A percentile compares a stretch with the other conserved stretches of the same genome.
Evolutionary conservation across 2,329 filamentous ascomycete genomes (phyloP).

Genomic region (Scleromitrula shiraiana): DNA sequence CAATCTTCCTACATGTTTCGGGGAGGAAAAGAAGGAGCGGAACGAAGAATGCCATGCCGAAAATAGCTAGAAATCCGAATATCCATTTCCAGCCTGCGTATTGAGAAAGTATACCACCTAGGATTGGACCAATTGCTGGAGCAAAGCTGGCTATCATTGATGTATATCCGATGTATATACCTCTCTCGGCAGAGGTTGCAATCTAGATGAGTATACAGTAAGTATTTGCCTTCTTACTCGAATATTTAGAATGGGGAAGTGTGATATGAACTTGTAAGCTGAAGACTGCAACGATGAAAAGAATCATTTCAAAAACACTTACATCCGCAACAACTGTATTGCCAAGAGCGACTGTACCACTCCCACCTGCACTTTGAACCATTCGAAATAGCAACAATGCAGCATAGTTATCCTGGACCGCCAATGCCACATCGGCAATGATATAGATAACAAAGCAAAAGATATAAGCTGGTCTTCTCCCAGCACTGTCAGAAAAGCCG

Average conservation of each 20-base stretch:
- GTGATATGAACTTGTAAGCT: background rate
- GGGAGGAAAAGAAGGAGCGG: constrained; percentile 36
- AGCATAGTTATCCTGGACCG: constrained; percentile 40
- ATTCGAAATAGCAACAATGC: constrained; percentile 46
- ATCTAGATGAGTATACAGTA: constrained; percentile 26
- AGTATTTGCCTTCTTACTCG: background rate
- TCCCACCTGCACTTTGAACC: constrained; percentile 45
- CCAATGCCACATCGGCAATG: constrained; percentile 45
- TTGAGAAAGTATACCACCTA: constrained; percentile 22
- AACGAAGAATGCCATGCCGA: constrained; percentile 15
- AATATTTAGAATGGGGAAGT: background rate
- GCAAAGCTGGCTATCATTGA: constrained; percentile 47
- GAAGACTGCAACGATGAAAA: too few species aligned
- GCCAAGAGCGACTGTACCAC: constrained; percentile 49
- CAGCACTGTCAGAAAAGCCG: constrained; percentile 45
- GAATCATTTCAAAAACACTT: too few species aligned
- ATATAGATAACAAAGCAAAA: constrained; percentile 46
- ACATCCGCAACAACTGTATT: constrained; percentile 53
- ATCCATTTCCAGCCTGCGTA: constrained; percentile 29
- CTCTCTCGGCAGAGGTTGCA: constrained; percentile 48
- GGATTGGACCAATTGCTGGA: constrained; percentile 17
- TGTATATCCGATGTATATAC: constrained; percentile 61
- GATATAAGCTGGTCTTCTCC: constrained; percentile 47
- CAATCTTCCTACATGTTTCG: constrained; percentile 41
- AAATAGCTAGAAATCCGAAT: constrained; percentile 41